These are phyloP conservation scores for Acorus gramineus DNA, from an alignment of 106 monocot species.

Conservation along the genomic window DNA sequence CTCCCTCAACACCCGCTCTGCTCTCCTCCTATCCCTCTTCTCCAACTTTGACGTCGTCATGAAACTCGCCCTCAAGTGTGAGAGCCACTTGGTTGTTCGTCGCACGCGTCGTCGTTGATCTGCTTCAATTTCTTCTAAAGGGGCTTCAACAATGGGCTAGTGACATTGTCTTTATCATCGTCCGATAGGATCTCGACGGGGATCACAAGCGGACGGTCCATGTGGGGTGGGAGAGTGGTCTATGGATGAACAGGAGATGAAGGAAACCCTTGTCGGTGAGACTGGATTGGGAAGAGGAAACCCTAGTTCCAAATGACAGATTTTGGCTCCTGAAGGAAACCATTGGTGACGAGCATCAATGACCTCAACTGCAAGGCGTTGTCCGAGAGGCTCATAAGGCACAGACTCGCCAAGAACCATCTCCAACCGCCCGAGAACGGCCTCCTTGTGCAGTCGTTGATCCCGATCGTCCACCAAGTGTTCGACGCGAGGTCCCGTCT, in stretches of 20 bases:
- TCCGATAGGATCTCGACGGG: constrained; percentile 8
- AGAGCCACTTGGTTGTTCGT: not conserved
- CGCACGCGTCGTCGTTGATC: not conserved
- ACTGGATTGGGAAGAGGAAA: too few species aligned
- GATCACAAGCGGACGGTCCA: not conserved
- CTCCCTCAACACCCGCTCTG: too few species aligned
- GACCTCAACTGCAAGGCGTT: constrained; percentile 30
- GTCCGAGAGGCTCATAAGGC: constrained; percentile 10
- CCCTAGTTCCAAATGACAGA: too few species aligned
- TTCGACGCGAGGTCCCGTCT: constrained; percentile 21
- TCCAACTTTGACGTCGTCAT: too few species aligned
- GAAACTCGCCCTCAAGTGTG: too few species aligned
- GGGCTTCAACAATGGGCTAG: constrained; percentile 4
- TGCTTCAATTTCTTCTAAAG: constrained; percentile 6
- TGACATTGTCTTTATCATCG: not conserved
- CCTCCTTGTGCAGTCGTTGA: constrained; percentile 23
- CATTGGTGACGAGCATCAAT: constrained; percentile 30
- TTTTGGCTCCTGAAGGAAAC: constrained; percentile 12
- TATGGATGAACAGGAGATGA: too few species aligned
- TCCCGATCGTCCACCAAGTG: constrained; percentile 32
- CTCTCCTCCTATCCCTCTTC: too few species aligned
- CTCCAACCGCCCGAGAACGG: constrained; percentile 36
- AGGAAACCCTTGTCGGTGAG: too few species aligned
- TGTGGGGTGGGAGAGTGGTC: not conserved
- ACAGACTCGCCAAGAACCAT: constrained; percentile 24